Evolutionary conservation across 2,329 filamentous ascomycete species (phyloP).

Genomic region (Pseudogymnoascus sp.): DNA sequence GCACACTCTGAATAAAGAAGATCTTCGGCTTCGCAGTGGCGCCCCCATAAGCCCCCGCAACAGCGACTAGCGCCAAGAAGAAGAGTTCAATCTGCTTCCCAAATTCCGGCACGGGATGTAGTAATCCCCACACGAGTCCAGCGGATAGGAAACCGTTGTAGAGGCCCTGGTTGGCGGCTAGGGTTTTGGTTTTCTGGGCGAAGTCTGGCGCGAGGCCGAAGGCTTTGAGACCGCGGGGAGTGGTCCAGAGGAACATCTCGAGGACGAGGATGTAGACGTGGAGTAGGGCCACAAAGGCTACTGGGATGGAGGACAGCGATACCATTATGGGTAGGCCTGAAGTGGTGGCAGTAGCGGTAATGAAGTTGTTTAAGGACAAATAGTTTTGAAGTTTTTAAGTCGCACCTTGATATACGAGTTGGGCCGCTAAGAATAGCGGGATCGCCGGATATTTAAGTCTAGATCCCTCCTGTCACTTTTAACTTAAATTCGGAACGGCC

Average conservation of each 20-base stretch:
- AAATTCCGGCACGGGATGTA: slow-evolving; percentile 36
- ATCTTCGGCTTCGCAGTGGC: slow-evolving; percentile 35
- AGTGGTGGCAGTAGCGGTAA: neutral
- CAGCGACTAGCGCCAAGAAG: slow-evolving; percentile 38
- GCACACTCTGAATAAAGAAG: slow-evolving; percentile 36
- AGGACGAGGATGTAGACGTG: slow-evolving; percentile 43
- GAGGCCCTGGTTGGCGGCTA: slow-evolving; percentile 44
- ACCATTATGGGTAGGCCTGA: slow-evolving; percentile 24
- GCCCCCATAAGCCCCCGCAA: slow-evolving; percentile 40
- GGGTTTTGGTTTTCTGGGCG: slow-evolving; percentile 35
- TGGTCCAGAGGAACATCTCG: slow-evolving; percentile 44
- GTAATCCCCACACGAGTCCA: slow-evolving; percentile 40
- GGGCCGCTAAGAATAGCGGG: neutral
- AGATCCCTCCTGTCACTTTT: neutral
- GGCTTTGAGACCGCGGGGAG: slow-evolving; percentile 35
- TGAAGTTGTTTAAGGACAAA: neutral
- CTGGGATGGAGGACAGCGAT: slow-evolving; percentile 28
- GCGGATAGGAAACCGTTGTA: slow-evolving; percentile 47
- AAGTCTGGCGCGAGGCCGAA: slow-evolving; percentile 39
- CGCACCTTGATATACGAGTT: neutral
- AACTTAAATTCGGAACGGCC: neutral
- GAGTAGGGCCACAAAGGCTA: slow-evolving; percentile 33
- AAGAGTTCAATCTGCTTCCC: slow-evolving; percentile 39
- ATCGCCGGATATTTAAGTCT: neutral
- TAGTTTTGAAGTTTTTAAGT: neutral